Evolutionary conservation across 257 asterid species (phyloP).

Genomic region (Dorcoceras hygrometricum): DNA sequence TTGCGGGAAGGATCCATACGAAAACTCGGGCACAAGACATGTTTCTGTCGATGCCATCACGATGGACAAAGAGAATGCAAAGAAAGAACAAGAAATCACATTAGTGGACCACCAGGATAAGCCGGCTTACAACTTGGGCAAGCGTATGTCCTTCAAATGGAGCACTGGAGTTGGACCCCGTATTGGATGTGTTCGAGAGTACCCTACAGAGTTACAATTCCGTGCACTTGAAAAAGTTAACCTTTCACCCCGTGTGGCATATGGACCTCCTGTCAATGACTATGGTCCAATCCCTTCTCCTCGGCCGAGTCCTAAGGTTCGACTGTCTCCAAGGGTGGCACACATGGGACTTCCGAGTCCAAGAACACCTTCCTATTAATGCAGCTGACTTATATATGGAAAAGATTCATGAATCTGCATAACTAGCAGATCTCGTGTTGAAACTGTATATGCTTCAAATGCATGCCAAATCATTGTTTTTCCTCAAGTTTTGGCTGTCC

Average conservation of each 20-base stretch:
- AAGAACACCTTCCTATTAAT: conserved; percentile 57
- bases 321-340: conserved; percentile 77
- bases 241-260: conserved; percentile 72
- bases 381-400: conserved; percentile 40
- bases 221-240: conserved; percentile 91
- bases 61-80: conserved; percentile 15
- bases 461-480: conserved; percentile 39
- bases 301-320: conserved; percentile 82
- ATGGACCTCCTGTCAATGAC: conserved; percentile 38
- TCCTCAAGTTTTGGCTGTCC: conserved; percentile 36
- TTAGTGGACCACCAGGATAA: conserved; percentile 24
- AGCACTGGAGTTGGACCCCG: conserved; percentile 87
- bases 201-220: conserved; percentile 72
- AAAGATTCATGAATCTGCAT: neutral
- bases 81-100: conserved; percentile 20
- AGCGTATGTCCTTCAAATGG: conserved; percentile 83
- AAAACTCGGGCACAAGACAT: conserved; percentile 29
- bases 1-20: conserved; percentile 18
- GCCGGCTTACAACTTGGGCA: conserved; percentile 42
- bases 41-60: conserved; percentile 22
- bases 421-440: conserved; percentile 19
- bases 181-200: conserved; percentile 87
- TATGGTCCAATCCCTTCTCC: conserved; percentile 96
- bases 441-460: conserved; percentile 31
- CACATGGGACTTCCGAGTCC: conserved; percentile 93